Evolutionary conservation across 192 early-diverging fungal species (phyloP).

Genomic region (Podila horticola): DNA sequence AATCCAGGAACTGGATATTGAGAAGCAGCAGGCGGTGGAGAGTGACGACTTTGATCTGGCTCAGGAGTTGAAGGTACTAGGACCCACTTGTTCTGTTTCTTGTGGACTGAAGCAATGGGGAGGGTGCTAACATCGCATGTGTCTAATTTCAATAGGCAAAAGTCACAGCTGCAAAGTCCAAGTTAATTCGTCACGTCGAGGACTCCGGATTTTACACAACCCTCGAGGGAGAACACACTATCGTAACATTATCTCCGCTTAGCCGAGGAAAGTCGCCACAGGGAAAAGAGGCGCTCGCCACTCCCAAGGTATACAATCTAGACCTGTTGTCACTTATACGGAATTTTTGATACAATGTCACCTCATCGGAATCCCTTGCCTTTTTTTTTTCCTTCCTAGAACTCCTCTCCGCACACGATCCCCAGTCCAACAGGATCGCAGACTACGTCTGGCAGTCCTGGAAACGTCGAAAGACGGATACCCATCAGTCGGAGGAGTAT

Average conservation of each 20-base stretch:
- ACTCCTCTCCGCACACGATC: constrained; percentile 4
- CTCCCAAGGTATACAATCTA: constrained; percentile 6
- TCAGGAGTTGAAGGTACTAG: constrained; percentile 70
- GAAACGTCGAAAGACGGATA: neutral
- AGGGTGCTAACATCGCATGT: no score
- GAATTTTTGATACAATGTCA: no score
- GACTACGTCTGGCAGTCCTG: constrained; percentile 8
- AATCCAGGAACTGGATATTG: constrained; percentile 60
- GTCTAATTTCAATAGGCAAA: constrained; percentile 11
- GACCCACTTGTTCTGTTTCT: neutral
- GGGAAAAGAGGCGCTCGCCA: neutral
- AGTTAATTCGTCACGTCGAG: constrained; percentile 15
- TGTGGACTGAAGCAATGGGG: neutral
- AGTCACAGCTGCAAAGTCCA: constrained; percentile 19
- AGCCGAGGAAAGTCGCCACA: neutral
- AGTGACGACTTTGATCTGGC: constrained; percentile 83
- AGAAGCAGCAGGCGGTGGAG: constrained; percentile 69
- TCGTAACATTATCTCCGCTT: constrained; percentile 9
- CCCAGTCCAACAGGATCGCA: neutral
- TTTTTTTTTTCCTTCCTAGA: constrained; percentile 5
- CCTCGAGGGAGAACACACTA: neutral
- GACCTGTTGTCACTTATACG: no score
- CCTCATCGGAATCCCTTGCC: no score
- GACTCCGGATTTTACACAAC: constrained; percentile 13
- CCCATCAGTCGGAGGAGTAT: constrained; percentile 19